A percentile compares a stretch with the other conserved stretches of the same genome.
phyloP scores from a whole-genome alignment of 805 yeast species.

The Candida cerambycidarum region DNA sequence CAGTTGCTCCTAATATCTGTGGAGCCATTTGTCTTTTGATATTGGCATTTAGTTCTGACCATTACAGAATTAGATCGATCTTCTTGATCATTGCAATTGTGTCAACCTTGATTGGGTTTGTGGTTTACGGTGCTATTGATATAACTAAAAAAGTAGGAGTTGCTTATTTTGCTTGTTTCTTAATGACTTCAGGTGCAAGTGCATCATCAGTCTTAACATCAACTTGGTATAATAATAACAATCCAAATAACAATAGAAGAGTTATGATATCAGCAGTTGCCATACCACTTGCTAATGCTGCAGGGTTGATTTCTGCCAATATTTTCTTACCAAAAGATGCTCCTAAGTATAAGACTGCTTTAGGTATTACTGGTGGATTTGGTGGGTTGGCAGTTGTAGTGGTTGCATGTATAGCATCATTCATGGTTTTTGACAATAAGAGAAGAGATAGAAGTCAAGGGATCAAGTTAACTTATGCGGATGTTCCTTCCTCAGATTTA shows the following conservation, averaged over 20 bases:
- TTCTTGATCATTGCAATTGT: slow-evolving; percentile 39
- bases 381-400: slow-evolving; percentile 31
- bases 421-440: slow-evolving; percentile 44
- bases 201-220: slow-evolving; percentile 51
- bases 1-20: slow-evolving; percentile 51
- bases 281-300: slow-evolving; percentile 33
- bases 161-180: slow-evolving; percentile 44
- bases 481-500: slow-evolving; percentile 43
- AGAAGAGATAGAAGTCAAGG: slow-evolving; percentile 42
- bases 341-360: slow-evolving; percentile 31
- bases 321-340: slow-evolving; percentile 33
- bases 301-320: slow-evolving; percentile 32
- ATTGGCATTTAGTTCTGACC: slow-evolving; percentile 43
- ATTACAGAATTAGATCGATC: slow-evolving; percentile 34
- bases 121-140: slow-evolving; percentile 47
- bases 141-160: slow-evolving; percentile 35
- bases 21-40: slow-evolving; percentile 45
- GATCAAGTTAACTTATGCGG: slow-evolving; percentile 35
- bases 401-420: slow-evolving; percentile 23
- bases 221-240: slow-evolving; percentile 52
- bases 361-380: slow-evolving; percentile 31
- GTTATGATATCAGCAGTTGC: slow-evolving; percentile 49
- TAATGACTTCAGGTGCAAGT: slow-evolving; percentile 50
- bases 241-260: slow-evolving; percentile 46
- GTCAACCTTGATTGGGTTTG: slow-evolving; percentile 45